Evolutionary conservation across 345 rosid species (phyloP).

Genomic region (Pugionium cornutum): DNA sequence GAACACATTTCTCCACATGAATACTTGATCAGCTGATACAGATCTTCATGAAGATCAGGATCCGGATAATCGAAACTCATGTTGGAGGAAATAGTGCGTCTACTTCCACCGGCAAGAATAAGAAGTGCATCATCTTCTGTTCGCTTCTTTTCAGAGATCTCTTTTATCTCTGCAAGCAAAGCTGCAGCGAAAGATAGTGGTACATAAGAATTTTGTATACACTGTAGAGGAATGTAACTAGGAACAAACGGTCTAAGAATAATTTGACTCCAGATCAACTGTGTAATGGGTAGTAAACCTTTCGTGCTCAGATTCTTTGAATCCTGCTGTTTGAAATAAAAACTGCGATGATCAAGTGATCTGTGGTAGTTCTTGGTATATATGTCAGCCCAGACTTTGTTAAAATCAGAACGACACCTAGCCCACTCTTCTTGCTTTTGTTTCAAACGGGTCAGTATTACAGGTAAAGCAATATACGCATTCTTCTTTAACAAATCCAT

Average conservation of each 20-base stretch:
- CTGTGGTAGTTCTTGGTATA: too few species aligned
- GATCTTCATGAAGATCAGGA: slow-evolving; percentile 81
- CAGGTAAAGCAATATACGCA: slow-evolving; percentile 81
- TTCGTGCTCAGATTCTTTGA: slow-evolving; percentile 42
- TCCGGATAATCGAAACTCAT: slow-evolving; percentile 82
- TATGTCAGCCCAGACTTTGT: slow-evolving; percentile 56
- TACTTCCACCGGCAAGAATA: slow-evolving; percentile 83
- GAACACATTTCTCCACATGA: slow-evolving; percentile 95
- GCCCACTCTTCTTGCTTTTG: slow-evolving; percentile 99
- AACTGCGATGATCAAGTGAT: too few species aligned
- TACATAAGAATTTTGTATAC: neutral
- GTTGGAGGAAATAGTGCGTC: slow-evolving; percentile 59
- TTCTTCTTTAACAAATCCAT: slow-evolving; percentile 87
- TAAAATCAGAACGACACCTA: slow-evolving; percentile 88
- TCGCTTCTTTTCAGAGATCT: slow-evolving; percentile 75
- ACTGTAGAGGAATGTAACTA: neutral
- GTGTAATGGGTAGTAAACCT: slow-evolving; percentile 48
- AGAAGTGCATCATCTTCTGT: slow-evolving; percentile 81
- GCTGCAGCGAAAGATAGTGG: slow-evolving; percentile 53
- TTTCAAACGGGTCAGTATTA: slow-evolving; percentile 88
- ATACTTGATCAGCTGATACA: slow-evolving; percentile 89
- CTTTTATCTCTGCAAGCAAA: slow-evolving; percentile 84
- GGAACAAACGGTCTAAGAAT: neutral
- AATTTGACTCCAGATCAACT: neutral
- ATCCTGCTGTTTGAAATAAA: too few species aligned